Base-by-base conservation (phyloP, 225 moss, liverwort and hornwort species). In the Climacium dendroides region DNA sequence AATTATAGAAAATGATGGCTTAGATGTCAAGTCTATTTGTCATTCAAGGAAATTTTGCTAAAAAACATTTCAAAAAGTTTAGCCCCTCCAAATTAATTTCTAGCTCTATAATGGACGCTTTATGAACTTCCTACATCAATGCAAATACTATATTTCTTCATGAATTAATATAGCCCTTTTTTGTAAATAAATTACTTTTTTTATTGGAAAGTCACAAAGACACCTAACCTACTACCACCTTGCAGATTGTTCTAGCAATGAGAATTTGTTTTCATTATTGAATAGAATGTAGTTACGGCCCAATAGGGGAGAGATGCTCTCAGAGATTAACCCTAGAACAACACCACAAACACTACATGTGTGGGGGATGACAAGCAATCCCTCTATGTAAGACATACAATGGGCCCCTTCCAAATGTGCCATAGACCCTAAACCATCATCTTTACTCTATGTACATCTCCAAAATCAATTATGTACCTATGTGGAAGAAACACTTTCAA, bases 11-110 rank as follows among this genome's bases (percentile, higher is more conserved):
- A 50, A 48, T 0, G 0, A 7, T 50, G 34, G 20, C 6, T 48
- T 50, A 4, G 7, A 74, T 32, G 13, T 5, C 12, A 50, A 50
- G 19, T 74, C 8, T 2, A 13, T 50, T 43, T 71, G 10, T 10
- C 10, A 2, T 43, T 10, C 16, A 28, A 28, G 1, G 0, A 71
- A 43, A 43, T 0, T 26, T 26, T 5, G 5, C 0, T 15, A 0
- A 43, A 70, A 70, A 25, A 41, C 0, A 26, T 43, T 71, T 26
- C 5, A 5, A 43, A 9, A 25, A 25, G 15, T 9, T 8, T 5
- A 70, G 25, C 8, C 1, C 25, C 25, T 1, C 14, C 8, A 39
- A 39, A 41, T 15, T 8, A 39, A 25, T 25, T 25, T 69, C 25
- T 0, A 69, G 0, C 25, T 69, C 8, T 70, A 15, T 5, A n/a